Evolutionary conservation across 2,329 filamentous ascomycete species (phyloP), one percentile per base, ranked within the genome.

Genomic region (Gnomoniopsis smithogilvyi): DNA sequence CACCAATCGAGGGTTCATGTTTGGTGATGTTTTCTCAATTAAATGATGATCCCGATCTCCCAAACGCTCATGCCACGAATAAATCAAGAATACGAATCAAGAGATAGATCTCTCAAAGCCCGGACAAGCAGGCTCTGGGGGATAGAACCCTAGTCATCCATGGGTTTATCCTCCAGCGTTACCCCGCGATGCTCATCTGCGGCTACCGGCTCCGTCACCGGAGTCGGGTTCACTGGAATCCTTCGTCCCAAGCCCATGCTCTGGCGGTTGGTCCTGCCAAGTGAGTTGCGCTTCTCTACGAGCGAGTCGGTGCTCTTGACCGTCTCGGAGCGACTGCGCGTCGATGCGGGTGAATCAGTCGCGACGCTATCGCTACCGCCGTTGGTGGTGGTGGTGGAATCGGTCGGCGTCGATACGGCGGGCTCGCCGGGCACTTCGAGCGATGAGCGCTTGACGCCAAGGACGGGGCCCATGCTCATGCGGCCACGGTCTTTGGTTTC

Each of bases 341-440:
- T 54, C 19, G 60, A 62, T 19, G 47, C 54, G n/a, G 46, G 59
- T 22, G 62, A 64, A 69, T 53, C 61, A 59, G 17, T 60, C 55
- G 54, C 50, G 7, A 21, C 24, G 19, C 41, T 56, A 45, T 66
- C 63, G 46, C 54, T 62, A 30, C 63, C 52, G 52, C 63, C 65
- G 38, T 64, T 65, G 38, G 51, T 58, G 52, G 63, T 66, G 43
- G 64, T 65, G 36, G 52, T 57, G 41, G 62, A 56, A 11, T 62
- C 61, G 43, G 58, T 48, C 34, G 64, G 68, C 68, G 63, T 66
- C 49, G 65, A 66, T 55, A 65, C 41, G 64, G 70, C 61, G 64
- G 73, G 66, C 64, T 83, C 82, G 51, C 84, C 83, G 3, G 93
- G 93, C 2, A 97, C 92, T 67, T 96, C 92, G 2, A 97, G 82